phyloP scores from a whole-genome alignment of 768 basidiomycete genomes.

The Lactarius sp. region DNA sequence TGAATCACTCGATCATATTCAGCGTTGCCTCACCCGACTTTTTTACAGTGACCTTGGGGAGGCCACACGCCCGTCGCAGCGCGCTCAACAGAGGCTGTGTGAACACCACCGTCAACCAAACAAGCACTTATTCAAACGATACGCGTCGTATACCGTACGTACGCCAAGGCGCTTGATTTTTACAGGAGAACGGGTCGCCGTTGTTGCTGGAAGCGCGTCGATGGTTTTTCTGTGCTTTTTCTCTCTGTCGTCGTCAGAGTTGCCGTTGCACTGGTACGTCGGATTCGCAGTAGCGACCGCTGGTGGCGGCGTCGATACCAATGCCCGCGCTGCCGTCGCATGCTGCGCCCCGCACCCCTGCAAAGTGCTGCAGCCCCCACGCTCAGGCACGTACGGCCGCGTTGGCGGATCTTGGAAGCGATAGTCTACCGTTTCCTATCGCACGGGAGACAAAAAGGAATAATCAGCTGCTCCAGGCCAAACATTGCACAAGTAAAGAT shows the following conservation, averaged over 20 bases:
- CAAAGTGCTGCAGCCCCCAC: conserved; percentile 1
- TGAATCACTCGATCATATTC: too few species aligned
- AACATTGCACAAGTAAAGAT: too few species aligned
- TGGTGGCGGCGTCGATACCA: not conserved
- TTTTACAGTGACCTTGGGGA: not conserved
- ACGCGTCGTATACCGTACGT: too few species aligned
- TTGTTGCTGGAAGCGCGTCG: too few species aligned
- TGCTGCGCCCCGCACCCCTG: not conserved
- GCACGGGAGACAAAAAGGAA: not conserved
- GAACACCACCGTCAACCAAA: too few species aligned
- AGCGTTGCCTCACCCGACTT: too few species aligned
- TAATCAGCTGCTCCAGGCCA: too few species aligned
- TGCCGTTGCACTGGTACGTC: not conserved
- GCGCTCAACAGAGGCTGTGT: too few species aligned
- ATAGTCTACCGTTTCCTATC: conserved; percentile 18
- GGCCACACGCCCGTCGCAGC: not conserved
- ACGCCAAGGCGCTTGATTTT: too few species aligned
- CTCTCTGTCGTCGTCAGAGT: not conserved
- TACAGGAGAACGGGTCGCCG: too few species aligned
- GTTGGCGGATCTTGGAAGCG: conserved; percentile 8
- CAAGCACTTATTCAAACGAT: too few species aligned
- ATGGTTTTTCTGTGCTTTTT: not conserved
- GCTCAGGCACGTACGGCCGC: conserved; percentile 8
- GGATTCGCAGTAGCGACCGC: not conserved
- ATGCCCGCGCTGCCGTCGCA: not conserved